A percentile compares a stretch with the other conserved stretches of the same genome.
Evolutionary conservation across 352 stramenopile species (phyloP).

Genomic region (Pythium biforme): DNA sequence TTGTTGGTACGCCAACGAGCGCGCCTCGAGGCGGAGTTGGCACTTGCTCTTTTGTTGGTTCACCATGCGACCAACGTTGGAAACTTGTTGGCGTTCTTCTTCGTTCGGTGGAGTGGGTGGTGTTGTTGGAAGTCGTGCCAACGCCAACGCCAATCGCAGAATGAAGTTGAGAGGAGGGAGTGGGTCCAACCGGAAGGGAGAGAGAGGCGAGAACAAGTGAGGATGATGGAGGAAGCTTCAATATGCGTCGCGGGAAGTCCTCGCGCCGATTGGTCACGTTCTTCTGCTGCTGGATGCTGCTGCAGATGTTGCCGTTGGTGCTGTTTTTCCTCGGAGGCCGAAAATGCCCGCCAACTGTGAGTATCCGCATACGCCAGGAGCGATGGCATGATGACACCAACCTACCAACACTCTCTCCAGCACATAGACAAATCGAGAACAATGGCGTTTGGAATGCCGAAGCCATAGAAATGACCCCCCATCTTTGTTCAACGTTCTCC

Average conservation of each 20-base stretch:
- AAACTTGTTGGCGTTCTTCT: background rate
- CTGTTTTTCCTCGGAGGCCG: background rate
- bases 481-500: conserved; percentile 11
- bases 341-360: too few species aligned
- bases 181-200: background rate
- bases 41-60: conserved; percentile 63
- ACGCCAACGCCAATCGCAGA: conserved; percentile 8
- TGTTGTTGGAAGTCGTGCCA: background rate
- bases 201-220: background rate
- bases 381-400: conserved; percentile 10
- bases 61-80: conserved; percentile 32
- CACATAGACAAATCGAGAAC: conserved; percentile 6
- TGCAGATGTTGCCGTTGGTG: conserved; percentile 29
- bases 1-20: conserved; percentile 38
- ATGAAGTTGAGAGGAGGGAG: background rate
- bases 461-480: conserved; percentile 15
- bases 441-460: background rate
- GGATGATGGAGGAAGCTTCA: conserved; percentile 6
- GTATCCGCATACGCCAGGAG: conserved; percentile 17
- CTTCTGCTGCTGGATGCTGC: conserved; percentile 2
- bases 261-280: conserved; percentile 20
- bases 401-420: conserved; percentile 11
- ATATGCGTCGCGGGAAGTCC: background rate
- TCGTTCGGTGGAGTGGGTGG: background rate
- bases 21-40: conserved; percentile 65